These are phyloP conservation scores for Irpex lacteus DNA, from an alignment of 1,284 basidiomycete species.

Conservation along the genomic window DNA sequence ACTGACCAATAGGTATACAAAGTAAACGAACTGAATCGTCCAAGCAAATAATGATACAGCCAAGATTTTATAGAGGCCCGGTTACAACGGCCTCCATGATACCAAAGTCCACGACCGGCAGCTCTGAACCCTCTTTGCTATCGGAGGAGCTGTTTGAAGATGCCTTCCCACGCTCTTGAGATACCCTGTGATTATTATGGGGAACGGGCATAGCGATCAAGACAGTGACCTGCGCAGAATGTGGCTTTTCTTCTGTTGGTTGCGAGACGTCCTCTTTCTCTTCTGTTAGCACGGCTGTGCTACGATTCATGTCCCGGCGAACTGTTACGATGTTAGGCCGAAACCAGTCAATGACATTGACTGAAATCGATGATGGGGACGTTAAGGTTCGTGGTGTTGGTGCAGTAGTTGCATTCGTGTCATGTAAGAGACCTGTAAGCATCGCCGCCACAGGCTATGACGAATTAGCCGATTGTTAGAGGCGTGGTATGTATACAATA, in stretches of 20 bases:
- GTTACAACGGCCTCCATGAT: neutral
- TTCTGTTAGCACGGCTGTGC: neutral
- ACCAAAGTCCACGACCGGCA: constrained; percentile 3
- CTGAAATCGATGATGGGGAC: neutral
- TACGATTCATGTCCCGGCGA: neutral
- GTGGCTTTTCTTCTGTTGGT: neutral
- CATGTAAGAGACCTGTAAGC: neutral
- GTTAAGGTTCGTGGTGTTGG: neutral
- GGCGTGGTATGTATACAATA: too few species aligned
- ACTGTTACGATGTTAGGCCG: neutral
- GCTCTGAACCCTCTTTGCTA: neutral
- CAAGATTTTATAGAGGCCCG: neutral
- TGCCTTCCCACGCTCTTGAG: neutral
- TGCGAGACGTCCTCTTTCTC: neutral
- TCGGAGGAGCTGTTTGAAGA: neutral
- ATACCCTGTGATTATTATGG: neutral
- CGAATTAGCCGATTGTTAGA: too few species aligned
- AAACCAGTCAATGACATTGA: neutral
- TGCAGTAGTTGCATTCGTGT: neutral
- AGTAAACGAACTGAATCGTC: too few species aligned
- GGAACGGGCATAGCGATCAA: constrained; percentile 4
- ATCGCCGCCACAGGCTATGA: neutral
- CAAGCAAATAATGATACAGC: neutral
- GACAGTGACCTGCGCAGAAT: neutral
- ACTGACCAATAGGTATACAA: too few species aligned